Percentiles rank a stretch among this genome's conserved stretches.
Evolutionary conservation across 257 asterid species (phyloP).

Genomic region (Pogostemon cablin): DNA sequence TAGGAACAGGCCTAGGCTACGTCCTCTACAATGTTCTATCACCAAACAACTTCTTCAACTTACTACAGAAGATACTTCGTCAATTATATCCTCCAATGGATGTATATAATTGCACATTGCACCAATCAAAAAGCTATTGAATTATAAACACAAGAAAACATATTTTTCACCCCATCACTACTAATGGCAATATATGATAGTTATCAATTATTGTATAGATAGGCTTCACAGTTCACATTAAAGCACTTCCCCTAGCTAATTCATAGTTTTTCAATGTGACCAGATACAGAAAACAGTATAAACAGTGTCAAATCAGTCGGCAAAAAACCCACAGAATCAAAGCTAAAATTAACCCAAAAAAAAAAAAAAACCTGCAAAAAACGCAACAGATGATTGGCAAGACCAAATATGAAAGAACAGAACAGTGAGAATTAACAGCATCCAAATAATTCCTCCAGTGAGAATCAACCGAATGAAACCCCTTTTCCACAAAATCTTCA

Average conservation of each 20-base stretch:
- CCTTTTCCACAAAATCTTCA: conserved; percentile 57
- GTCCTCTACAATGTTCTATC: background rate
- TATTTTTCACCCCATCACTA: conserved; percentile 1
- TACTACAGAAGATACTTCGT: background rate
- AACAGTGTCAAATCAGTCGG: background rate
- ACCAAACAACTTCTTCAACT: conserved; percentile 25
- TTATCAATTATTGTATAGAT: background rate
- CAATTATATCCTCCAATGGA: background rate
- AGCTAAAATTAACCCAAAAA: conserved; percentile 26
- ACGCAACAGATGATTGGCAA: conserved; percentile 57
- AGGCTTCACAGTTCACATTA: conserved; percentile 8
- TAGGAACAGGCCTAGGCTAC: background rate
- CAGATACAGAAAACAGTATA: background rate
- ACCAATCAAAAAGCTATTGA: conserved; percentile 4
- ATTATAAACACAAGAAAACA: background rate
- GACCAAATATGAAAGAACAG: conserved; percentile 65
- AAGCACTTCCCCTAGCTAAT: background rate
- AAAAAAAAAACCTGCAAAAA: conserved; percentile 46
- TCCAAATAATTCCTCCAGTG: conserved; percentile 63
- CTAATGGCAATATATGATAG: background rate
- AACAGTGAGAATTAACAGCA: conserved; percentile 57
- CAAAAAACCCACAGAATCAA: background rate
- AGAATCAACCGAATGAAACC: conserved; percentile 61
- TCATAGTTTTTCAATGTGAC: conserved; percentile 4
- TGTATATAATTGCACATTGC: background rate